Evolutionary conservation across 1,284 basidiomycete species (phyloP).

Genomic region (Microbotryomycetes sp.): DNA sequence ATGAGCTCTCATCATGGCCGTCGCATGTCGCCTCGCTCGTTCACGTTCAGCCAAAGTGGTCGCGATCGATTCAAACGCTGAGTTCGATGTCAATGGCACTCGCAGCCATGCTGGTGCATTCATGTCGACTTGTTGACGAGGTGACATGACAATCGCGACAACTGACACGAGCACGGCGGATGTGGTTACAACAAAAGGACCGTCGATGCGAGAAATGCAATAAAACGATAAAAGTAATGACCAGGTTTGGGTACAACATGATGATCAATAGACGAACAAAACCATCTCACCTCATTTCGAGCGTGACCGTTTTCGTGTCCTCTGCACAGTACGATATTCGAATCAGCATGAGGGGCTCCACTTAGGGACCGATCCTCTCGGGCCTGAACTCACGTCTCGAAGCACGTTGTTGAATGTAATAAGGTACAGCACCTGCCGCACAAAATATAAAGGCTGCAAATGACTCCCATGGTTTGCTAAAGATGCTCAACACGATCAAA

Average conservation of each 20-base stretch:
- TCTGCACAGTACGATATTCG: background rate
- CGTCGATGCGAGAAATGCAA: no score
- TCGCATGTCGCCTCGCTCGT: background rate
- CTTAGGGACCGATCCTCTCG: background rate
- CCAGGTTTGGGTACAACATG: no score
- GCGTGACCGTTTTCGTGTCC: background rate
- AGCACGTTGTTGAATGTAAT: slow-evolving; percentile 22
- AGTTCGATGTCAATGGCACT: background rate
- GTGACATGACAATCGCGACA: no score
- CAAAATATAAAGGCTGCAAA: slow-evolving; percentile 58
- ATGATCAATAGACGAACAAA: no score
- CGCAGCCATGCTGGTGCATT: background rate
- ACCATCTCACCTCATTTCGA: background rate
- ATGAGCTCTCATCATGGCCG: background rate
- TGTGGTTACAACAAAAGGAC: no score
- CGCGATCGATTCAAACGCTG: background rate
- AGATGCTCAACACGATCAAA: slow-evolving; percentile 87
- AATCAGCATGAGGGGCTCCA: background rate
- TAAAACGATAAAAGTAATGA: no score
- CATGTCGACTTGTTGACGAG: background rate
- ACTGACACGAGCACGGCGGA: background rate
- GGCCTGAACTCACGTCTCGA: background rate
- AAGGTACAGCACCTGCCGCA: slow-evolving; percentile 23
- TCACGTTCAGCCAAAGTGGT: background rate
- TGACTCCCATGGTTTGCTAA: slow-evolving; percentile 85